These are phyloP conservation scores for Saccharomycopsis selenospora DNA, from an alignment of 805 yeast genomes.

Conservation along the genomic window DNA sequence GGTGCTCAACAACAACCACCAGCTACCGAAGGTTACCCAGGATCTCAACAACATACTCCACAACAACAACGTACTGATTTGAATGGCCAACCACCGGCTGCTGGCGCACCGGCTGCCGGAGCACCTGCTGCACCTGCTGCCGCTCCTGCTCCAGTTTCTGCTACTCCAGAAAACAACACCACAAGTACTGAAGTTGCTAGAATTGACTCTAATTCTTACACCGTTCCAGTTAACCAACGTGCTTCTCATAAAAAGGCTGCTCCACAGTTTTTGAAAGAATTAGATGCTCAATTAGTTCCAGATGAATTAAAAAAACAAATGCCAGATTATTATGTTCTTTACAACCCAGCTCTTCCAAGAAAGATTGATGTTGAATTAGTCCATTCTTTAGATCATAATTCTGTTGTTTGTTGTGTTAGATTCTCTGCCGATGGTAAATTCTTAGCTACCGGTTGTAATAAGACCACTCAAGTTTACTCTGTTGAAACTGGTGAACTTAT, in stretches of 20 bases:
- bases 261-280: constrained; percentile 73
- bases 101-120: constrained; percentile 18
- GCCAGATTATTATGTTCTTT: constrained; percentile 79
- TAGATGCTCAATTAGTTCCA: constrained; percentile 71
- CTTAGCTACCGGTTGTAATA: constrained; percentile 95
- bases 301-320: constrained; percentile 75
- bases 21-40: neutral
- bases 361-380: constrained; percentile 79
- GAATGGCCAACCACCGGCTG: constrained; percentile 7
- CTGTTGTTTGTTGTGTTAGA: constrained; percentile 95
- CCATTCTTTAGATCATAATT: constrained; percentile 83
- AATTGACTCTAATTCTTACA: constrained; percentile 7
- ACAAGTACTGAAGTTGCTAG: constrained; percentile 14
- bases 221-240: constrained; percentile 34
- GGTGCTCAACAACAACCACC: constrained; percentile 5
- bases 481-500: constrained; percentile 87
- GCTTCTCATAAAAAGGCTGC: constrained; percentile 40
- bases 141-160: constrained; percentile 18
- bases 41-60: constrained; percentile 10
- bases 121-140: constrained; percentile 13
- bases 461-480: constrained; percentile 88
- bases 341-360: constrained; percentile 78
- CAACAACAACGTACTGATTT: constrained; percentile 12
- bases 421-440: constrained; percentile 87
- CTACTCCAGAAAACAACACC: constrained; percentile 15